Conservation (phyloP, 805 yeast species). For the Kurtzmaniella fragi region DNA sequence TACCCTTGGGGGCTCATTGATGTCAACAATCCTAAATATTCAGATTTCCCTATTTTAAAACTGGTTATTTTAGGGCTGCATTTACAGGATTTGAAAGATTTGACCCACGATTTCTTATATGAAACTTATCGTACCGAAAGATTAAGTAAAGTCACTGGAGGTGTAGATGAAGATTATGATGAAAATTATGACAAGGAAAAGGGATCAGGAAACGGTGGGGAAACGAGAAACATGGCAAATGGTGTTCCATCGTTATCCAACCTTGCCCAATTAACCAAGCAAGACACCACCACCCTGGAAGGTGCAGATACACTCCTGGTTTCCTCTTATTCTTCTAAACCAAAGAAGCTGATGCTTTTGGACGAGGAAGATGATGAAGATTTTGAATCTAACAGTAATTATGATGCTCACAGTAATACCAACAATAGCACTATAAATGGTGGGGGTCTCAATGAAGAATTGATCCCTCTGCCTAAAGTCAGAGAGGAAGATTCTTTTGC, state of each 20-base stretch:
- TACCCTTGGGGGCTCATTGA: slow-evolving; percentile 76
- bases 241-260: slow-evolving; percentile 55
- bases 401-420: neutral
- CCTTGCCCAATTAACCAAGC: slow-evolving; percentile 46
- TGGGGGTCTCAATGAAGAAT: slow-evolving; percentile 9
- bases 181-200: slow-evolving; percentile 11
- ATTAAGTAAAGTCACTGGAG: slow-evolving; percentile 54
- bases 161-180: slow-evolving; percentile 15
- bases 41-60: slow-evolving; percentile 56
- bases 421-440: neutral
- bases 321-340: slow-evolving; percentile 15
- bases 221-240: neutral
- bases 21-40: slow-evolving; percentile 45
- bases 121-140: slow-evolving; percentile 79
- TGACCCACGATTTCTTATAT: slow-evolving; percentile 70
- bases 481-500: slow-evolving; percentile 23
- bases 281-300: slow-evolving; percentile 21
- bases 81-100: slow-evolving; percentile 72
- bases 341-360: slow-evolving; percentile 30
- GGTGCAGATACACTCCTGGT: slow-evolving; percentile 17
- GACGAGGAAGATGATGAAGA: slow-evolving; percentile 16
- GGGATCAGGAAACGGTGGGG: neutral
- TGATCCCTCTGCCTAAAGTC: slow-evolving; percentile 19
- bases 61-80: slow-evolving; percentile 80
- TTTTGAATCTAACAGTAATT: neutral